Evolutionary conservation across 352 stramenopile species (phyloP), one percentile per base, ranked within the genome.

Genomic region (Globisporangium takayamanum): DNA sequence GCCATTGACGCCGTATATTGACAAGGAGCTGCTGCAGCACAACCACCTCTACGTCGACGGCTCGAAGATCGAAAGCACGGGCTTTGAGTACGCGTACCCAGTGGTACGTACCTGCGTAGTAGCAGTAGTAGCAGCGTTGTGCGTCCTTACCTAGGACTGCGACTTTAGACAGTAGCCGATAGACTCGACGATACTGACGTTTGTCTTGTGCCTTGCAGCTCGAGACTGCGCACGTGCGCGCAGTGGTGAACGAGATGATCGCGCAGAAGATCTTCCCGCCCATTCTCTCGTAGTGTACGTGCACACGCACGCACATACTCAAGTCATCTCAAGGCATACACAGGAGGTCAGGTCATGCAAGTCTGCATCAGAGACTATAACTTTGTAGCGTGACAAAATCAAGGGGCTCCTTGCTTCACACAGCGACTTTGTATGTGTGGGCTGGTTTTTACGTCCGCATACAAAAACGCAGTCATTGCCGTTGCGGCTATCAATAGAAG

Each of bases 11-110:
- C 85, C 85, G 28, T 94, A 93, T 77, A 92, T 94, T 54, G 85
- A 94, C 69, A 92, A 91, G 69, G 85, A 94, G 65, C 61, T 94
- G 63, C 64, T 94, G 53, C 75, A 87, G 60, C 83, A 92, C 64
- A 92, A 93, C 65, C 85, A 93, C 50, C 65, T 94, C 15, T 93
- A 87, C 64, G 70, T 72, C 10, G 69, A 91, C 53, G 83, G 85
- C 55, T 78, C 76, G 15, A 90, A 87, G 68, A 88, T 95, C 61
- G 80, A 92, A 55, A 62, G 67, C 39, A 91, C 74, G 8, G 83
- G 85, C 30, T 95, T 95, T 58, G 54, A 60, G 62, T 94, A 94
- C 69, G 60, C 72, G 50, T 73, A 88, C 61, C 81, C 81, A n/a
- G 75, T 60, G 61, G 81, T 92, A 66, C n/a, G 68, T 60, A 10